Percentiles rank a stretch among this genome's conserved stretches.
These are phyloP conservation scores for Cryptococcus wingfieldii DNA, from an alignment of 1,284 basidiomycete species.

Conservation along the genomic window DNA sequence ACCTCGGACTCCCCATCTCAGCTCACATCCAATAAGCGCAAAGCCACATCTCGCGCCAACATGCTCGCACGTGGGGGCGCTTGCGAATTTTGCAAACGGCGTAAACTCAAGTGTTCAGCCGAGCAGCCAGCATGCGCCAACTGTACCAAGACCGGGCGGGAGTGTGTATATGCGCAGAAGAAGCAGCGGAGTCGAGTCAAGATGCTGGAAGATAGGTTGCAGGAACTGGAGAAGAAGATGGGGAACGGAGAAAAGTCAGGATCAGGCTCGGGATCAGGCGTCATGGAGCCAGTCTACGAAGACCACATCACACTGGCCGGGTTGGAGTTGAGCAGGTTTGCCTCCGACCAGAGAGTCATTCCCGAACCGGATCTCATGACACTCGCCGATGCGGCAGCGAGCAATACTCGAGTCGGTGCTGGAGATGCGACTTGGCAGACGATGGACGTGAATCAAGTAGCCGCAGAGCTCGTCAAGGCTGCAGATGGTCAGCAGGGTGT, in stretches of 20 bases:
- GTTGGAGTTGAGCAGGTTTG: background rate
- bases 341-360: constrained; percentile 2
- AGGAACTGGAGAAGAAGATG: constrained; percentile 37
- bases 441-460: constrained; percentile 26
- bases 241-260: background rate
- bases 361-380: constrained; percentile 47
- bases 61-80: constrained; percentile 47
- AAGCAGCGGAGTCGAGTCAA: constrained; percentile 42
- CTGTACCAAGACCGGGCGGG: constrained; percentile 33
- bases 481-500: constrained; percentile 30
- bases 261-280: background rate
- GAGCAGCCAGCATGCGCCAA: constrained; percentile 40
- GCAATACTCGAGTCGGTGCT: constrained; percentile 15
- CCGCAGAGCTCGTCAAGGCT: constrained; percentile 27
- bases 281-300: background rate
- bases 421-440: constrained; percentile 26
- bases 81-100: constrained; percentile 49
- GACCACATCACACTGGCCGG: background rate
- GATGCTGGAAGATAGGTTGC: constrained; percentile 42
- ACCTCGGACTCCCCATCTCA: background rate
- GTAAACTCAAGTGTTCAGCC: constrained; percentile 47
- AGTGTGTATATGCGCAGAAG: constrained; percentile 47
- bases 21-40: constrained; percentile 21
- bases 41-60: constrained; percentile 37
- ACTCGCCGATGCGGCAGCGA: constrained; percentile 45